A percentile compares a stretch with the other conserved stretches of the same genome.
Evolutionary conservation across 331 rosid genomes (phyloP).

Genomic region (Quercus lobata): DNA sequence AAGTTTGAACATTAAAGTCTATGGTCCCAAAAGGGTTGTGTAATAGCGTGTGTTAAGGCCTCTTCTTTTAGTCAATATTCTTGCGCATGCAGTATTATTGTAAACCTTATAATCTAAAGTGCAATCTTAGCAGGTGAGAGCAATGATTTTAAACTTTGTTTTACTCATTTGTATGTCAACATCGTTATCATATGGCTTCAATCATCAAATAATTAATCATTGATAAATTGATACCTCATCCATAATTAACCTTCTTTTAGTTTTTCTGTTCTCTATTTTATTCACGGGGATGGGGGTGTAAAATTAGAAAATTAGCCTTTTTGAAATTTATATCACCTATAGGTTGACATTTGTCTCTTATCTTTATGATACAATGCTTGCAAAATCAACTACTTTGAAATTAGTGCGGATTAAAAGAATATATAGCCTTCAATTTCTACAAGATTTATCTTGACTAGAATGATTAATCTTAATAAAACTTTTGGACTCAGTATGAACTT

Average conservation of each 20-base stretch:
- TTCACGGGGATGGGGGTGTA: not conserved
- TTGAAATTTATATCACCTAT: slow-evolving; percentile 10
- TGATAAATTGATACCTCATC: slow-evolving; percentile 3
- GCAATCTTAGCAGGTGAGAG: slow-evolving; percentile 5
- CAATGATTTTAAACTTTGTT: not conserved
- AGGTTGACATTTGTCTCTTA: not conserved
- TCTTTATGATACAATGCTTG: not conserved
- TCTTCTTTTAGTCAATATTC: not conserved
- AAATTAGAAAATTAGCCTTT: slow-evolving; percentile 3
- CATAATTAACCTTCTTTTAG: not conserved
- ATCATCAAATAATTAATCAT: not conserved
- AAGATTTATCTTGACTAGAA: not conserved
- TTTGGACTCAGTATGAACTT: not conserved
- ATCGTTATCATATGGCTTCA: not conserved
- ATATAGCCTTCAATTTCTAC: not conserved
- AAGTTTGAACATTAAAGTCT: not conserved
- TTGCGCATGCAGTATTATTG: not conserved
- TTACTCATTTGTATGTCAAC: not conserved
- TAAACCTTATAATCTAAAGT: not conserved
- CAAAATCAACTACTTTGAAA: not conserved
- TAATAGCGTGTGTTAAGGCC: not conserved
- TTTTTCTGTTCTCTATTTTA: not conserved
- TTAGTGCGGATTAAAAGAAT: not conserved
- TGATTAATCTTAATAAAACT: not conserved
- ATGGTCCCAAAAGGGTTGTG: not conserved